Evolutionary conservation across 352 stramenopile species (phyloP), one percentile per base, ranked within the genome.

Genomic region (Sclerospora graminicola): DNA sequence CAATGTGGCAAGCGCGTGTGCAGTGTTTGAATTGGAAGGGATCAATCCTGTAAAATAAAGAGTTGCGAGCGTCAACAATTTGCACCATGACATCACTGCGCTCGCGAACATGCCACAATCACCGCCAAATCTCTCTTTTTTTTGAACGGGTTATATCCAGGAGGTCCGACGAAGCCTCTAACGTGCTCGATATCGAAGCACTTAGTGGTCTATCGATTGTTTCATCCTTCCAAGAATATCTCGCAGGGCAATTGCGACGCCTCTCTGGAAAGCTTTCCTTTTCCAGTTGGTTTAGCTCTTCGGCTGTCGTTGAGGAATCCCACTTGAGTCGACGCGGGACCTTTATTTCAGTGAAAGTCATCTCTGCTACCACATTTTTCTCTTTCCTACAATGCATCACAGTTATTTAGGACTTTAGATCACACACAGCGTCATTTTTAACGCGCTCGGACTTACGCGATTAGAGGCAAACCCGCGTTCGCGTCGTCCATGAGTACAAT

Each of bases 41-140:
- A 2, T 33, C 58, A 18, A 48, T 84, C 60, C 81, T 79, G 61
- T 98, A 99, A 64, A 99, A 98, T 3, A 98, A 70, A 2, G 96
- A 96, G 79, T 99, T 98, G 32, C n/a, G n/a, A n/a, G n/a, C n/a
- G n/a, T n/a, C n/a, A n/a, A n/a, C n/a, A n/a, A n/a, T n/a, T n/a
- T n/a, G n/a, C n/a, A n/a, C n/a, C n/a, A n/a, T n/a, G n/a, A n/a
- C n/a, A n/a, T n/a, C n/a, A n/a, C n/a, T n/a, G n/a, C n/a, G n/a
- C n/a, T n/a, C n/a, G n/a, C n/a, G n/a, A n/a, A n/a, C n/a, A n/a
- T n/a, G n/a, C n/a, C 97, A 99, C 5, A 99, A 68, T 66, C 99
- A 96, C 29, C 96, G 84, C 97, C 97, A 99, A 19, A 99, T 96
- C 52, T 99, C 94, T 31, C 99, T 99, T 72, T 99, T 99, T 73